Evolutionary conservation across 2,329 filamentous ascomycete species (phyloP), one percentile per base, ranked within the genome.

Genomic region (Fusarium nanum): DNA sequence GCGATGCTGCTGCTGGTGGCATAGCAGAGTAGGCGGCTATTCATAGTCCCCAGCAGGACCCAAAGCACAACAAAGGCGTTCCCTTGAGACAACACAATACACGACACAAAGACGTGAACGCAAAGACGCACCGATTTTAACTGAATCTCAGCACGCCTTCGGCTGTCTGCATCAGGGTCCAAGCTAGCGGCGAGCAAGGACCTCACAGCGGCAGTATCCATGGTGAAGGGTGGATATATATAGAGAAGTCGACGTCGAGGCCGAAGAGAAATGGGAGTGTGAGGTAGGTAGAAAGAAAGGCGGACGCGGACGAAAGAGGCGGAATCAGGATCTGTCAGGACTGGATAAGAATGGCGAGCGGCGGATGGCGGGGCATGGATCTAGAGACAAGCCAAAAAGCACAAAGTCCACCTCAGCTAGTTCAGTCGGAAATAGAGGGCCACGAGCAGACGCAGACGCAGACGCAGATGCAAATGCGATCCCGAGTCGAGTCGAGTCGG

Each of bases 101-200:
- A 47, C 45, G 46, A 60, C 28, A 49, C 32, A 47, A 66, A 46
- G 47, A 67, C 47, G 40, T 55, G 70, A 60, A 58, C 25, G 46
- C 44, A 18, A 62, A 66, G 45, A 74, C 89, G 79, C 85, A 95
- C 93, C 85, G 91, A 87, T 86, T 94, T 94, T 76, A 96, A 86
- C 82, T 95, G 91, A 75, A 91, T 83, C 84, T 96, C 93, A 79
- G 92, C 92, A 81, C 90, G 87, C 78, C 91, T 88, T 81, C 93
- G 88, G 80, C 88, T 88, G 78, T 93, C 91, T 77, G 91, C 87
- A 82, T 93, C 91, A 74, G 90, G 81, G 78, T 91, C 89, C 80
- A 94, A 89, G 74, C 91, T 94, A 78, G 91, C 89, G 79, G 89
- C 87, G 78, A 95, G 91, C 84, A 92, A 90, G 85, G 88, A 89